Evolutionary conservation across 371 early-diverging fungal genomes (phyloP).

Genomic region (Actinomortierella wolfii): DNA sequence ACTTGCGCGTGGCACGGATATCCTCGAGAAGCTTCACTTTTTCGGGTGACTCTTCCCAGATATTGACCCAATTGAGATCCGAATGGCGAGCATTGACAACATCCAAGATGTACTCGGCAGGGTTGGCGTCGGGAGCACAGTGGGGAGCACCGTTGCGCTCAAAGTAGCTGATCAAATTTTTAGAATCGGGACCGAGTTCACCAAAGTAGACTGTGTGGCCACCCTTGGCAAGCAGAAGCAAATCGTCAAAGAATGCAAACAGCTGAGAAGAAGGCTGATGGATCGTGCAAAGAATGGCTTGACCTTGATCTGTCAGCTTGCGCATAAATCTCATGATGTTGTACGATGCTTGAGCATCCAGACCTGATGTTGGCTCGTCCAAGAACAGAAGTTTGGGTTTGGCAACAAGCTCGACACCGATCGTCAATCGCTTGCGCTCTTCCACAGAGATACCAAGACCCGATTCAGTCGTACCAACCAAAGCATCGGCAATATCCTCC

Average conservation of each 20-base stretch:
- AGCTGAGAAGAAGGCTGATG: slow-evolving; percentile 87
- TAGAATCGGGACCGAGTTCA: slow-evolving; percentile 61
- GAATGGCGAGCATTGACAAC: slow-evolving; percentile 69
- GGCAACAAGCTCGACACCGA: slow-evolving; percentile 75
- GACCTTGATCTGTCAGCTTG: slow-evolving; percentile 71
- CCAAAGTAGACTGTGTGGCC: slow-evolving; percentile 83
- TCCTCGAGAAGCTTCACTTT: slow-evolving; percentile 7
- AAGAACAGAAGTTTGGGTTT: slow-evolving; percentile 80
- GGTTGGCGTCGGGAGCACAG: slow-evolving; percentile 63
- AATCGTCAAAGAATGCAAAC: slow-evolving; percentile 82
- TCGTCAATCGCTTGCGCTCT: slow-evolving; percentile 63
- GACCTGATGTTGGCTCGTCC: slow-evolving; percentile 88
- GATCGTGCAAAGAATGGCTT: slow-evolving; percentile 80
- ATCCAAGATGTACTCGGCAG: slow-evolving; percentile 73
- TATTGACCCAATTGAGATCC: slow-evolving; percentile 61
- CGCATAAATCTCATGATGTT: slow-evolving; percentile 77
- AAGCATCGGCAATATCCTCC: slow-evolving; percentile 63
- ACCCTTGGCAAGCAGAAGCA: slow-evolving; percentile 80
- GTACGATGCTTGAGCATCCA: slow-evolving; percentile 66
- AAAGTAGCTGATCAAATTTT: slow-evolving; percentile 63
- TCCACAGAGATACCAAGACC: slow-evolving; percentile 60
- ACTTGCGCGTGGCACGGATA: slow-evolving; percentile 29
- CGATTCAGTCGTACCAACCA: slow-evolving; percentile 57
- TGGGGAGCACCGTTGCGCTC: slow-evolving; percentile 64
- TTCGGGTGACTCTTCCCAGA: slow-evolving; percentile 61